Evolutionary conservation across 1,139 yeast species (phyloP).

Genomic region (Diutina mesorugosa): DNA sequence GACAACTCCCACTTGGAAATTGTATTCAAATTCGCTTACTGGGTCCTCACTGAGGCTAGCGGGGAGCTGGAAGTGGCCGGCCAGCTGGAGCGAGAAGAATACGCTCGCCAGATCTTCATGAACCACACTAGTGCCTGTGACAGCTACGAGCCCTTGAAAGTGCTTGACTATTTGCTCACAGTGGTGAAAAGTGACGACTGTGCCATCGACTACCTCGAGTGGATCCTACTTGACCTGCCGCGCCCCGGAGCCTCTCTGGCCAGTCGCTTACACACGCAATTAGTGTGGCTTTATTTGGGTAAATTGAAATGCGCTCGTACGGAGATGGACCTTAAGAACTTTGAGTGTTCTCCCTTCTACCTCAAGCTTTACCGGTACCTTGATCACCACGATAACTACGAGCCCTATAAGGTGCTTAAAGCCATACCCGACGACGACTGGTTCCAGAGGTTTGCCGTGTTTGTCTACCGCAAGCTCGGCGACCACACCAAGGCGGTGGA

Average conservation of each 20-base stretch:
- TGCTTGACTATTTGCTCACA: slow-evolving; percentile 32
- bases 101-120: slow-evolving; percentile 40
- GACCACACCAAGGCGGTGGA: slow-evolving; percentile 56
- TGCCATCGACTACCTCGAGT: slow-evolving; percentile 49
- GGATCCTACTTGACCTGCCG: slow-evolving; percentile 30
- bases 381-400: slow-evolving; percentile 21
- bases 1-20: slow-evolving; percentile 37
- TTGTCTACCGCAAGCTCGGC: slow-evolving; percentile 45
- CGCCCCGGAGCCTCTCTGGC: slow-evolving; percentile 21
- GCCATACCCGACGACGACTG: slow-evolving; percentile 24
- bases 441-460: slow-evolving; percentile 35
- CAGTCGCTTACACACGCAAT: slow-evolving; percentile 34
- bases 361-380: slow-evolving; percentile 26
- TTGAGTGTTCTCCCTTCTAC: slow-evolving; percentile 12
- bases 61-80: neutral
- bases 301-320: slow-evolving; percentile 10
- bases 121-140: slow-evolving; percentile 54
- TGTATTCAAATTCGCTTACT: slow-evolving; percentile 44
- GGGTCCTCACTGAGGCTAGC: slow-evolving; percentile 31
- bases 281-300: slow-evolving; percentile 44
- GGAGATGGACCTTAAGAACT: neutral
- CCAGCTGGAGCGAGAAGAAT: neutral
- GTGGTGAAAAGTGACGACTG: slow-evolving; percentile 16
- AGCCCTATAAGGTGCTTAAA: slow-evolving; percentile 32
- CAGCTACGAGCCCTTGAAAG: slow-evolving; percentile 38